phyloP scores from a whole-genome alignment of 495 filamentous ascomycete species.

The Bacidia gigantensis region DNA sequence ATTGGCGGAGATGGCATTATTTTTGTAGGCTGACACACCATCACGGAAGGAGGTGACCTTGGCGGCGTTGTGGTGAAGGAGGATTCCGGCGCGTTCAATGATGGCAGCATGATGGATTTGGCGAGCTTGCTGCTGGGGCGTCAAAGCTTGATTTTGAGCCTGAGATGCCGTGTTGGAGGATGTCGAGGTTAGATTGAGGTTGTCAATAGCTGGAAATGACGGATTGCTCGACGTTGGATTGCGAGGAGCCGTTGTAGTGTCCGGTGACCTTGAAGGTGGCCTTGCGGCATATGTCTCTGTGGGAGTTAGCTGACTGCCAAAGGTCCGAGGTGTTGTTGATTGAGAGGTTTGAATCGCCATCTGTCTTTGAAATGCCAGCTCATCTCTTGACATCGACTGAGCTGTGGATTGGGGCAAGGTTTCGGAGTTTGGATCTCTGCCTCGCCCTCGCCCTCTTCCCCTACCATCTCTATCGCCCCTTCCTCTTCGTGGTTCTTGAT shows the following conservation, averaged over 20 bases:
- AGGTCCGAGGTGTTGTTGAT: constrained; percentile 59
- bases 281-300: constrained; percentile 35
- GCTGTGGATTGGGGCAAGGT: constrained; percentile 63
- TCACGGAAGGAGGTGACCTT: constrained; percentile 67
- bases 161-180: constrained; percentile 15
- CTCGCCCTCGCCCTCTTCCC: constrained; percentile 46
- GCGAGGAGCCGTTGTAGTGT: constrained; percentile 28
- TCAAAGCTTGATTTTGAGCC: constrained; percentile 21
- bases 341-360: constrained; percentile 83
- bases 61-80: constrained; percentile 38
- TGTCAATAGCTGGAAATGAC: constrained; percentile 29
- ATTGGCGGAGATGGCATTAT: constrained; percentile 48
- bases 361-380: constrained; percentile 84
- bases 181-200: constrained; percentile 22
- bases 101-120: constrained; percentile 40
- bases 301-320: constrained; percentile 65
- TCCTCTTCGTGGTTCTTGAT: constrained; percentile 49
- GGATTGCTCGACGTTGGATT: constrained; percentile 15
- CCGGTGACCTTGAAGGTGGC: constrained; percentile 21
- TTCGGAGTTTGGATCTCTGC: constrained; percentile 66
- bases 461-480: constrained; percentile 40
- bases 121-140: constrained; percentile 67
- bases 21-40: constrained; percentile 61
- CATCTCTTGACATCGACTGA: constrained; percentile 70
- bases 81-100: constrained; percentile 26